Base-by-base conservation (phyloP, 257 asterid species). In the Penstemon newberryi region DNA sequence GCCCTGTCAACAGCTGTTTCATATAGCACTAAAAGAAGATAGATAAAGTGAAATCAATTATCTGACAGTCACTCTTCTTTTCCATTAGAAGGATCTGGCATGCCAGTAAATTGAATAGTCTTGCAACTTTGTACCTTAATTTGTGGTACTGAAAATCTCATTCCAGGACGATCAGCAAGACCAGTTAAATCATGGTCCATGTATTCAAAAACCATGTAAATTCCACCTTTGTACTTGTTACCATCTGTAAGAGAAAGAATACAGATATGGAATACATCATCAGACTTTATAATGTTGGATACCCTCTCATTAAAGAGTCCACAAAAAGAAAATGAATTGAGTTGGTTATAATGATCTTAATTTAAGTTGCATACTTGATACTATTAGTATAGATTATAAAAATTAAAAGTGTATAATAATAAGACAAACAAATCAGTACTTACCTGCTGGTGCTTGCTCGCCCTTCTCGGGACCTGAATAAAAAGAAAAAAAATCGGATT, bases 151-250 rank as follows among this genome's bases (percentile, higher is more conserved):
- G 97, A 82, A 76, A 90, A 90, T 76, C 89, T 83, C 91, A 87
- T 83, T 67, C 87, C 93, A 78, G 97, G 96, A 56, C 97, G 94
- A 86, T 90, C 97, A 12, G 97, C 95, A 67, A 90, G 91, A 45
- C 97, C 97, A 62, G 97, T 87, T 78, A 90, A 79, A 75, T 90
- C 97, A 67, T 90, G 97, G 72, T 90, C 97, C 97, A 90, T 90
- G 84, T 90, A 90, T 67, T 90, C 97, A 54, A 90, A 90, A n/a
- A 90, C 97, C 97, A 90, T 90, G 82, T 90, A 90, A 63, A 90
- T 90, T 55, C 96, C 91, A 63, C 97, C 97, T 76, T 77, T 88
- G 76, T 88, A 87, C 79, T 88, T 90, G 79, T 87, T 87, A 45
- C 90, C 96, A 84, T 90, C 97, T 90, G 85, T 8, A 73, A 72